These are phyloP conservation scores for Podaxis carcinomalis DNA, from an alignment of 768 basidiomycete genomes.

Conservation along the genomic window DNA sequence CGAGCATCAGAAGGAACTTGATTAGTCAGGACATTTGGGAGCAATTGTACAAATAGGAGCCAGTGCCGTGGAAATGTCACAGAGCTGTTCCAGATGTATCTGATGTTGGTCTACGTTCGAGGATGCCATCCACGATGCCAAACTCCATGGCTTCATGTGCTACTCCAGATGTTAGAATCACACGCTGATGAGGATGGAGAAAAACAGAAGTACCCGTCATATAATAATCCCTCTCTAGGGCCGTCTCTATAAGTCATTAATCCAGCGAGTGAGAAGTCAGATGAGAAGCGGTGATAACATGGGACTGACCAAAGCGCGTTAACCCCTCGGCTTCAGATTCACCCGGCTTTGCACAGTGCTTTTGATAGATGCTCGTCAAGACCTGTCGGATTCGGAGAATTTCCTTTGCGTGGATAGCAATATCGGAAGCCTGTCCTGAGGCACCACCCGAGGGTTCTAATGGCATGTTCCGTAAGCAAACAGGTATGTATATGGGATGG, in stretches of 20 bases:
- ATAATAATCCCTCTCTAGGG: conserved; percentile 93
- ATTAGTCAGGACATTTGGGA: not conserved
- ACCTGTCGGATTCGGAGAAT: conserved; percentile 85
- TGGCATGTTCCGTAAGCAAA: conserved; percentile 11
- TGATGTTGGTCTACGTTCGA: conserved; percentile 61
- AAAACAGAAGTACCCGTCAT: conserved; percentile 66
- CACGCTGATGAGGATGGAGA: conserved; percentile 15
- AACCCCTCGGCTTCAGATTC: conserved; percentile 64
- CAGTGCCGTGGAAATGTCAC: conserved; percentile 3
- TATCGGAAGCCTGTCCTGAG: conserved; percentile 92
- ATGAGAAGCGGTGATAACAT: conserved; percentile 9
- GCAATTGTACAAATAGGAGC: conserved; percentile 7
- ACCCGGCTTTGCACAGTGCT: conserved; percentile 67
- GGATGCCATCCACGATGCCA: conserved; percentile 90
- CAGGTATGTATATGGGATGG: conserved; percentile 4
- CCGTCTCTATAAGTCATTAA: conserved; percentile 55
- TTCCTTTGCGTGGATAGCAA: conserved; percentile 96
- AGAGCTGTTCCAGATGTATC: conserved; percentile 25
- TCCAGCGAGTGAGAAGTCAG: conserved; percentile 13
- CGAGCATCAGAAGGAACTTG: not conserved
- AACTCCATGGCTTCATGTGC: conserved; percentile 88
- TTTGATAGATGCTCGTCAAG: conserved; percentile 85
- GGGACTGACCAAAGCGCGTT: conserved; percentile 69
- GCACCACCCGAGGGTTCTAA: conserved; percentile 96
- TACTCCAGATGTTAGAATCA: conserved; percentile 25